A percentile compares a stretch with the other conserved stretches of the same genome.
Evolutionary conservation across 352 stramenopile genomes (phyloP).

Genomic region (Pseudoperonospora humuli): DNA sequence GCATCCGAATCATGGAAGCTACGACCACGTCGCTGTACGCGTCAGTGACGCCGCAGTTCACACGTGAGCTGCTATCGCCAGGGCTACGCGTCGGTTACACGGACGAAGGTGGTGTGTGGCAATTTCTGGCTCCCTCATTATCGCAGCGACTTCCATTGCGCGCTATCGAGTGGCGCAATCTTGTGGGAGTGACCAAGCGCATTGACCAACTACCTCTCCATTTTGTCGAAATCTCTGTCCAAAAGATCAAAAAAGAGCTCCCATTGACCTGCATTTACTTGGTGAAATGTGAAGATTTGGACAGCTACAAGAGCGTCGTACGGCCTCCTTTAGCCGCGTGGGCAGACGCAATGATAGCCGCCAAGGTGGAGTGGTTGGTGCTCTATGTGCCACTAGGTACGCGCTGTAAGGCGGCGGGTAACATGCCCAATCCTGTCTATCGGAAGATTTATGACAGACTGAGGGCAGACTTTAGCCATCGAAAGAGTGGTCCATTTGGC

Average conservation of each 20-base stretch:
- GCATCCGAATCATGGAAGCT: too few relatives aligned
- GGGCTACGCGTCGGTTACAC: constrained; percentile 62
- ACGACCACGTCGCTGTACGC: constrained; percentile 72
- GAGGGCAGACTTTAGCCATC: constrained; percentile 48
- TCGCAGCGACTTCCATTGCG: constrained; percentile 56
- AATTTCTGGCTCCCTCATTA: constrained; percentile 64
- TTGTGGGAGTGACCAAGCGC: constrained; percentile 60
- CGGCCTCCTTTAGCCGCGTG: constrained; percentile 43
- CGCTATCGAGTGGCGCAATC: constrained; percentile 75
- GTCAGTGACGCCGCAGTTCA: constrained; percentile 62
- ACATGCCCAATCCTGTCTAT: constrained; percentile 44
- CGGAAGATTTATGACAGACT: constrained; percentile 77
- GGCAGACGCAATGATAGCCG: constrained; percentile 65
- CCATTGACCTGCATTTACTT: constrained; percentile 66
- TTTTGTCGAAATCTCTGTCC: constrained; percentile 28
- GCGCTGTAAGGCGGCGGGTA: constrained; percentile 40
- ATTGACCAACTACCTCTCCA: constrained; percentile 59
- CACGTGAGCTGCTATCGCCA: constrained; percentile 51
- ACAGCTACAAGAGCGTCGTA: constrained; percentile 52
- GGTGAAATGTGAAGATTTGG: constrained; percentile 80
- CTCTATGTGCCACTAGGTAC: constrained; percentile 83
- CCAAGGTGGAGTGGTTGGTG: constrained; percentile 66
- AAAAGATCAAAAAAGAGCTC: constrained; percentile 16
- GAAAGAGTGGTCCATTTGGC: constrained; percentile 15
- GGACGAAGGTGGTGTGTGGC: constrained; percentile 73